phyloP scores from a whole-genome alignment of 1,139 yeast species.

The Protomyces pachydermus region DNA sequence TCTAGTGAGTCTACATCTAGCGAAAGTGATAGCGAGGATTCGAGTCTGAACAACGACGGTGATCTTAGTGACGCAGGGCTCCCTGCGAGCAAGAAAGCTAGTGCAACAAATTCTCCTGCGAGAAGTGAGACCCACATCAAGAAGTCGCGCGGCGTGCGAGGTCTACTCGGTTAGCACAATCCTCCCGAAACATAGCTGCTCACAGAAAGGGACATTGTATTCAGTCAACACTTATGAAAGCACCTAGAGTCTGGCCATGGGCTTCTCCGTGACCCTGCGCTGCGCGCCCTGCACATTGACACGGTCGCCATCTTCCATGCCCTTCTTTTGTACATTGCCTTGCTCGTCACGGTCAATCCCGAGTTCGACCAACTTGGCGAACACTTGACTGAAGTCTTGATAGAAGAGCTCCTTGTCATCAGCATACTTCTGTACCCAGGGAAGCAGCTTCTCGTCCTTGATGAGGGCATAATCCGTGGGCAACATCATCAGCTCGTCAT shows the following conservation, averaged over 20 bases:
- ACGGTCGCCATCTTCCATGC: constrained; percentile 22
- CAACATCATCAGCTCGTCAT: constrained; percentile 79
- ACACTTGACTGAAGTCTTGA: constrained; percentile 66
- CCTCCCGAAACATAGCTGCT: not conserved
- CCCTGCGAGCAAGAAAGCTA: not conserved
- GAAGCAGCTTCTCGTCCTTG: constrained; percentile 59
- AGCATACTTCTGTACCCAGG: constrained; percentile 68
- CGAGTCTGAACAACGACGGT: too few relatives aligned
- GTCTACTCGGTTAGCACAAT: not conserved
- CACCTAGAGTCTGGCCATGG: constrained; percentile 13
- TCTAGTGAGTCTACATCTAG: too few relatives aligned
- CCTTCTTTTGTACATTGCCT: constrained; percentile 28
- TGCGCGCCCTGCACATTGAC: constrained; percentile 19
- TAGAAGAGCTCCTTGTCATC: constrained; percentile 64
- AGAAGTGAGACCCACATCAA: not conserved
- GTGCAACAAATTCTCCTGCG: not conserved
- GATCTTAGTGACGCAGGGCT: not conserved
- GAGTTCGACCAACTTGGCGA: constrained; percentile 62
- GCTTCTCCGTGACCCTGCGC: constrained; percentile 11
- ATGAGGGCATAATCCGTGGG: constrained; percentile 76
- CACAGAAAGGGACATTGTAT: not conserved
- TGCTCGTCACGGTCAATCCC: constrained; percentile 48
- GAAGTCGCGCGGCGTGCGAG: not conserved
- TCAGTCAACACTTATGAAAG: not conserved
- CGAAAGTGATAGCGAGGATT: not conserved